Percentiles rank a stretch among this genome's conserved stretches.
Conservation (phyloP, 2,329 filamentous ascomycete genomes). For the Colletotrichum graminicola region DNA sequence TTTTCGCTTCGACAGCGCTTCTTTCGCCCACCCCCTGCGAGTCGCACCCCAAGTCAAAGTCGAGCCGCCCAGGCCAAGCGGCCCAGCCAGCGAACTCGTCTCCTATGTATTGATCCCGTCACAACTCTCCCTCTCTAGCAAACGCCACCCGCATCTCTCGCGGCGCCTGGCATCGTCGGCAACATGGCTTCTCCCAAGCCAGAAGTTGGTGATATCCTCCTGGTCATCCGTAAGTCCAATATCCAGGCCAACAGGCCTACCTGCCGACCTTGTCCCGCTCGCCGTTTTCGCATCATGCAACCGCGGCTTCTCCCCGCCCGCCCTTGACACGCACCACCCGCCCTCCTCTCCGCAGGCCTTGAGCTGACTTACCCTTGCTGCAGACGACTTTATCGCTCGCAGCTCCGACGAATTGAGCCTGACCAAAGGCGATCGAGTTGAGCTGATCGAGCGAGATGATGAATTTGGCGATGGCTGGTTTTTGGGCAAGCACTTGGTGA, state of each 20-base stretch:
- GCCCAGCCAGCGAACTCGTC: conserved; percentile 37
- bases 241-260: conserved; percentile 15
- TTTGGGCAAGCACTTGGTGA: conserved; percentile 79
- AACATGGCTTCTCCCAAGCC: conserved; percentile 64
- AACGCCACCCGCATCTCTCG: conserved; percentile 42
- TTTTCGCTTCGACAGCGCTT: conserved; percentile 36
- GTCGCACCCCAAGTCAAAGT: conserved; percentile 36
- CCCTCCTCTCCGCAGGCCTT: background rate
- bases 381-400: conserved; percentile 92
- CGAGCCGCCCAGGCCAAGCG: conserved; percentile 35
- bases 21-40: conserved; percentile 24
- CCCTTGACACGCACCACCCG: conserved; percentile 9
- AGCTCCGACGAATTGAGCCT: conserved; percentile 94
- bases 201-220: conserved; percentile 74
- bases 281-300: conserved; percentile 31
- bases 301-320: conserved; percentile 29
- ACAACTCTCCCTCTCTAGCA: conserved; percentile 38
- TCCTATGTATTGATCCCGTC: conserved; percentile 42
- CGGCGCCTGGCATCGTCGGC: conserved; percentile 42
- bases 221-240: conserved; percentile 76
- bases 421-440: conserved; percentile 84
- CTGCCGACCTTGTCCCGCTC: conserved; percentile 19
- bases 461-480: conserved; percentile 93
- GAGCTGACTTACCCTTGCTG: conserved; percentile 22
- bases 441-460: conserved; percentile 86